Evolutionary conservation across 257 asterid species (phyloP).

Genomic region (Nicotiana sylvestris): DNA sequence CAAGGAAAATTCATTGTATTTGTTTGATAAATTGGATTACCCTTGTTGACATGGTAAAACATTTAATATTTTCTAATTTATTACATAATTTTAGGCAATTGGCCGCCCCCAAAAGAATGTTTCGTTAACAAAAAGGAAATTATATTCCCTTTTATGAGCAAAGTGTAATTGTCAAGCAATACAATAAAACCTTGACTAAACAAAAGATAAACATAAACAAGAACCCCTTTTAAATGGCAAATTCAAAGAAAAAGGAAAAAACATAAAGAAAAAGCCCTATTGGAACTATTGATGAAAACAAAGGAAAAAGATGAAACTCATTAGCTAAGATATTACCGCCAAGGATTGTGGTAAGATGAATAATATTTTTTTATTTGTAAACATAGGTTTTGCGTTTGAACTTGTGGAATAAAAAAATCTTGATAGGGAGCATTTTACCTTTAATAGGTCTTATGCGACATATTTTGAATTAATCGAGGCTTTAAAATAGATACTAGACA

Average conservation of each 20-base stretch:
- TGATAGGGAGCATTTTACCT: no score
- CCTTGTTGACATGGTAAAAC: not conserved
- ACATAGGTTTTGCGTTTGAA: accelerated
- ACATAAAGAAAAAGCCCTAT: not conserved
- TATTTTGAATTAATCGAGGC: no score
- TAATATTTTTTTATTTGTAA: no score
- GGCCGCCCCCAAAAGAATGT: not conserved
- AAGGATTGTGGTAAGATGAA: accelerated
- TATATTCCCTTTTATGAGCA: not conserved
- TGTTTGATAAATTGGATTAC: not conserved
- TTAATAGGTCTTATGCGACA: no score
- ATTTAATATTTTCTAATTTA: not conserved
- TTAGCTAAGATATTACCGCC: not conserved
- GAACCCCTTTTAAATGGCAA: not conserved
- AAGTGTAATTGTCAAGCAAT: not conserved
- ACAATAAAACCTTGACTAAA: not conserved
- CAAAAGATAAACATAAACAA: not conserved
- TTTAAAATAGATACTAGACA: no score
- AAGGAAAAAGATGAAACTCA: not conserved
- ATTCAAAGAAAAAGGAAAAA: not conserved
- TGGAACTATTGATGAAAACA: no score
- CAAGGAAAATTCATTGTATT: not conserved
- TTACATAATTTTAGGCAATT: not conserved
- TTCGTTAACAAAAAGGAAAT: not conserved
- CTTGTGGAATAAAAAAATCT: accelerated